phyloP scores from a whole-genome alignment of 1,284 basidiomycete species.

The Tylopilus orsonianus region DNA sequence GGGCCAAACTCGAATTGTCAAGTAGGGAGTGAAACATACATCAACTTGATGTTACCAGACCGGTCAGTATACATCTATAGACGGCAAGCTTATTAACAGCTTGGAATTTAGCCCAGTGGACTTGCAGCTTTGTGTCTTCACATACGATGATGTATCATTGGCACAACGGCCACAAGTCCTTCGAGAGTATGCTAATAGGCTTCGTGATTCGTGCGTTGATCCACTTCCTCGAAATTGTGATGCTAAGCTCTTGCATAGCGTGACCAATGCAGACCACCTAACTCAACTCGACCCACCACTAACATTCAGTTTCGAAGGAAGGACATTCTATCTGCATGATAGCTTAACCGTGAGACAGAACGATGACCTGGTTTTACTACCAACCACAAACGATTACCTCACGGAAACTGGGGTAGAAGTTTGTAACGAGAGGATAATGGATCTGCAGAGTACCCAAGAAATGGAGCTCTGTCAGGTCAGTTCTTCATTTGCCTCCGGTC shows the following conservation, averaged over 20 bases:
- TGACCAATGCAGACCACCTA: conserved; percentile 27
- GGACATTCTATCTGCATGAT: conserved; percentile 50
- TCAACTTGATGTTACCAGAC: conserved; percentile 59
- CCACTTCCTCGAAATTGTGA: not conserved
- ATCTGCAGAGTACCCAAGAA: conserved; percentile 57
- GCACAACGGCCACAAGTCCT: conserved; percentile 44
- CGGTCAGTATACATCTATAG: conserved; percentile 40
- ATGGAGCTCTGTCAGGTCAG: conserved; percentile 55
- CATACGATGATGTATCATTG: conserved; percentile 31
- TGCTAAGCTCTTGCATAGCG: conserved; percentile 24
- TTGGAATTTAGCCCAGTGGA: conserved; percentile 47
- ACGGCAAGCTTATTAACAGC: conserved; percentile 10
- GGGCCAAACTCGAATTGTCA: conserved; percentile 12
- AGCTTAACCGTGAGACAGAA: conserved; percentile 52
- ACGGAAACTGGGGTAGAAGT: conserved; percentile 21
- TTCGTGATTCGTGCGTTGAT: conserved; percentile 47
- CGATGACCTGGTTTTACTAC: conserved; percentile 29
- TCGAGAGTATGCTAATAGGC: conserved; percentile 40
- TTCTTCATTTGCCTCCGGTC: not conserved
- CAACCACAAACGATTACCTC: conserved; percentile 1
- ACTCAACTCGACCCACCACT: conserved; percentile 55
- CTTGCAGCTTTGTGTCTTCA: conserved; percentile 44
- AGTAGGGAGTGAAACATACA: conserved; percentile 27
- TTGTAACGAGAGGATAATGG: conserved; percentile 46
- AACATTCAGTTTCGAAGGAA: conserved; percentile 39